These are phyloP conservation scores for Gamarada debralockiae DNA, from an alignment of 495 filamentous ascomycete species.

Conservation along the genomic window DNA sequence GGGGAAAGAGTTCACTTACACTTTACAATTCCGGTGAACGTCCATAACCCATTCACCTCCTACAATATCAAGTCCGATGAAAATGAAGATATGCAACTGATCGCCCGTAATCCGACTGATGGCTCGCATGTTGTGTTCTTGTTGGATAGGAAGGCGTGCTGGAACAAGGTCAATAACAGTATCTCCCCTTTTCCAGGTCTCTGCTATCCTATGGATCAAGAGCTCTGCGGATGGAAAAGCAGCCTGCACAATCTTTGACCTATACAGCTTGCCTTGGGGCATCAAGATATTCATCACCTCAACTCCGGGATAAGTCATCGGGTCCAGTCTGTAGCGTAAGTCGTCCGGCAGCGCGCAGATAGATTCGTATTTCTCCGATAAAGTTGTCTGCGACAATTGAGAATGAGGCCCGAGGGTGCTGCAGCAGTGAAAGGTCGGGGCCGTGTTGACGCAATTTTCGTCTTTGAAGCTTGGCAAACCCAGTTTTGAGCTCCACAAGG, in stretches of 20 bases:
- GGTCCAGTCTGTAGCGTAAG: constrained; percentile 14
- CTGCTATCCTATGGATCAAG: not conserved
- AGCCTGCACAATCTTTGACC: not conserved
- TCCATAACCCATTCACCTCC: constrained; percentile 2
- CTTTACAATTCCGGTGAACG: constrained; percentile 4
- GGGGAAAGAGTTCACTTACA: too few species aligned
- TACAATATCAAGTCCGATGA: constrained; percentile 1
- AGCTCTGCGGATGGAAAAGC: not conserved
- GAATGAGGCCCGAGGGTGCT: not conserved
- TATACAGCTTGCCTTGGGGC: not conserved
- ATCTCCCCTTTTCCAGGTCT: not conserved
- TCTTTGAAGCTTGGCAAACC: not conserved
- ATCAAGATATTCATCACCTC: constrained; percentile 35
- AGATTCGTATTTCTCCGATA: constrained; percentile 23
- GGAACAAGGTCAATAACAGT: constrained; percentile 4
- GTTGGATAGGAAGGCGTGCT: not conserved
- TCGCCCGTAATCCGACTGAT: not conserved
- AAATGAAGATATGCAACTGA: constrained; percentile 1
- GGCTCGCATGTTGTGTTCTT: not conserved
- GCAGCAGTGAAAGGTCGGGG: not conserved
- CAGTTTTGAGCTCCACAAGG: constrained; percentile 26
- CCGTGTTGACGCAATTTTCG: not conserved
- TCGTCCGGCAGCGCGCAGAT: constrained; percentile 7
- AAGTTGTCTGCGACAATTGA: not conserved
- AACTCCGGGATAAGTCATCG: constrained; percentile 39